phyloP scores from a whole-genome alignment of 2,329 filamentous ascomycete genomes.

The Ciborinia camelliae region DNA sequence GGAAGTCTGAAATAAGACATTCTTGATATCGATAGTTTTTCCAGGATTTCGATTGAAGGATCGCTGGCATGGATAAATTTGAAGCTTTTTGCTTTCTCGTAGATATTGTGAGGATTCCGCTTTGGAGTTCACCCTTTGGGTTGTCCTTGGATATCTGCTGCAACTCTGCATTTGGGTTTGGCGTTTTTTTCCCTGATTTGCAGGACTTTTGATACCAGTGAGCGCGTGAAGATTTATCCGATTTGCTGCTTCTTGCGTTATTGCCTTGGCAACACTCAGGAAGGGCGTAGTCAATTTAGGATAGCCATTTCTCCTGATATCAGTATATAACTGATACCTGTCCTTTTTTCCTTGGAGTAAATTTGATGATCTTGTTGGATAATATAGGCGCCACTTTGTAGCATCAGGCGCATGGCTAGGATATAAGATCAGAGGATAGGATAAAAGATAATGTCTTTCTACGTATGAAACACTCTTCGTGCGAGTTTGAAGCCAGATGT shows the following conservation, averaged over 20 bases:
- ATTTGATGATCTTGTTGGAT: constrained; percentile 17
- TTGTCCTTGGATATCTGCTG: constrained; percentile 24
- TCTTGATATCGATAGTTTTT: constrained; percentile 22
- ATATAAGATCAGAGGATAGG: constrained; percentile 21
- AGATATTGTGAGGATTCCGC: constrained; percentile 23
- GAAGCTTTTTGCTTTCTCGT: constrained; percentile 30
- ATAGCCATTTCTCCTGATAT: constrained; percentile 21
- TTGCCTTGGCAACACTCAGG: constrained; percentile 17
- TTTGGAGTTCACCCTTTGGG: neutral
- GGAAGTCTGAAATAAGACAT: constrained; percentile 40
- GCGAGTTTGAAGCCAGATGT: constrained; percentile 6
- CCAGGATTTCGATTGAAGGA: constrained; percentile 22
- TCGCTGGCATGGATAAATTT: constrained; percentile 26
- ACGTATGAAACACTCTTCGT: constrained; percentile 13
- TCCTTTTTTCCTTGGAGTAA: constrained; percentile 4
- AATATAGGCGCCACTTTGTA: constrained; percentile 22
- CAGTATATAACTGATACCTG: constrained; percentile 20
- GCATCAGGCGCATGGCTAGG: constrained; percentile 19
- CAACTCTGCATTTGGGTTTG: constrained; percentile 24
- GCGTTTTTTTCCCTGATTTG: constrained; percentile 31
- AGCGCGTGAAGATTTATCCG: constrained; percentile 26
- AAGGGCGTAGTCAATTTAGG: constrained; percentile 13
- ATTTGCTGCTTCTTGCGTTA: constrained; percentile 26
- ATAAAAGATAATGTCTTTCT: constrained; percentile 25
- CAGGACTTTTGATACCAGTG: constrained; percentile 27